Base-by-base conservation (phyloP, 164 flowering plant species). In the Vitis labrusca region DNA sequence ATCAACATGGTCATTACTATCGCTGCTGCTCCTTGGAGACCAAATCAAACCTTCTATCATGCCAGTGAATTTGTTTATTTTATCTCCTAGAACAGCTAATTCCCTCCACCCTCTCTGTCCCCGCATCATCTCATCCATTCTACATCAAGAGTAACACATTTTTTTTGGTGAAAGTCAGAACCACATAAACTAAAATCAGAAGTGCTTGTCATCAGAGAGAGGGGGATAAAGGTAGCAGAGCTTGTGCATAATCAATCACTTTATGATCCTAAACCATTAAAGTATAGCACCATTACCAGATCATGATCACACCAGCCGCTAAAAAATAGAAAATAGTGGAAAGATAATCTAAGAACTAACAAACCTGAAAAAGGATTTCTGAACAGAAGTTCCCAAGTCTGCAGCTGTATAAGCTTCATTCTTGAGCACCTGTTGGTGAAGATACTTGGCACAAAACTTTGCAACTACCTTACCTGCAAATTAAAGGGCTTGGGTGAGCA, bases 71-170 rank as follows among this genome's bases (percentile, higher is more conserved):
- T 91, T 96, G 82, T 96, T 96, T 53, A 96, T 74, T 77, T 89
- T 96, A 72, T 96, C 99, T 15, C 99, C 99, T 73, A 93, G 72
- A 53, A 89, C 80, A 70, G 99, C 91, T 67, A 96, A 76, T 74
- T 96, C 99, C 74, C 99, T 86, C 99, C 99, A 93, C n/a, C 99
- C 99, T 78, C 98, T 82, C 80, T 93, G 99, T 15, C 97, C 99
- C 64, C 90, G 88, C 99, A 96, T 93, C 99, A 96, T 96, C 81
- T 96, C 98, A 82, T 96, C 98, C 99, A 96, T 96, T 83, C 99
- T 96, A 83, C 82, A 77, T 12, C 30, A 73, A 69, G 3, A 53
- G n/a, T 2, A 66, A 59, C 44, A 37, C 44, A 37, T 37, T 37
- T 37, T 37, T 37, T 37, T 37, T 3, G 47, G 48, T 9, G 6